phyloP scores from a whole-genome alignment of 176 grass and related monocot genomes.

The Bromus sterilis region DNA sequence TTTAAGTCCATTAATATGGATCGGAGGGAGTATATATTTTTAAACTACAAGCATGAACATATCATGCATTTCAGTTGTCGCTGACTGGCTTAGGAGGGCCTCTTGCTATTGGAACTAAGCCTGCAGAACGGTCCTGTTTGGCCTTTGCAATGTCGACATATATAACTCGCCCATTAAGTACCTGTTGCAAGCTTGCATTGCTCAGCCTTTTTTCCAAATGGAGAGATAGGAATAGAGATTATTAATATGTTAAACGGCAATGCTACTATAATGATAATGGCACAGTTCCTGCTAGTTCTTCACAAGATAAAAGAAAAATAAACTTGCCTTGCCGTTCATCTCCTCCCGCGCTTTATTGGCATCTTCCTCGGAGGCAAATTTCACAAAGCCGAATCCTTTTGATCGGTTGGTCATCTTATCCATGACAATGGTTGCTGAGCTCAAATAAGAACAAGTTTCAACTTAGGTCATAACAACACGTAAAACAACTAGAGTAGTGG shows the following conservation, averaged over 20 bases:
- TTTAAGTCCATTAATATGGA: not conserved
- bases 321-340: constrained; percentile 82
- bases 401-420: constrained; percentile 41
- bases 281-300: not conserved
- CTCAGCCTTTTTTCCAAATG: not conserved
- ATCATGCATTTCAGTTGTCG: not conserved
- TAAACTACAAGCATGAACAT: not conserved
- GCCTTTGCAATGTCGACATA: constrained; percentile 55
- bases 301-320: not conserved
- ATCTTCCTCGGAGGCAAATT: constrained; percentile 52
- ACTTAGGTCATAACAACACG: not conserved
- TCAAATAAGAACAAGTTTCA: not conserved
- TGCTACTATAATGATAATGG: not conserved
- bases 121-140: not conserved
- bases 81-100: constrained; percentile 12
- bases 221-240: not conserved
- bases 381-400: constrained; percentile 90
- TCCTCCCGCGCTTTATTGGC: constrained; percentile 41
- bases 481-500: not conserved
- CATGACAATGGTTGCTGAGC: constrained; percentile 53
- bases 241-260: not conserved
- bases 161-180: constrained; percentile 47
- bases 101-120: constrained; percentile 28
- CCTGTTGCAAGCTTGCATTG: constrained; percentile 21
- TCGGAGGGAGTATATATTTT: not conserved